Evolutionary conservation across 2,329 filamentous ascomycete genomes (phyloP).

Genomic region (Penicillium freii): DNA sequence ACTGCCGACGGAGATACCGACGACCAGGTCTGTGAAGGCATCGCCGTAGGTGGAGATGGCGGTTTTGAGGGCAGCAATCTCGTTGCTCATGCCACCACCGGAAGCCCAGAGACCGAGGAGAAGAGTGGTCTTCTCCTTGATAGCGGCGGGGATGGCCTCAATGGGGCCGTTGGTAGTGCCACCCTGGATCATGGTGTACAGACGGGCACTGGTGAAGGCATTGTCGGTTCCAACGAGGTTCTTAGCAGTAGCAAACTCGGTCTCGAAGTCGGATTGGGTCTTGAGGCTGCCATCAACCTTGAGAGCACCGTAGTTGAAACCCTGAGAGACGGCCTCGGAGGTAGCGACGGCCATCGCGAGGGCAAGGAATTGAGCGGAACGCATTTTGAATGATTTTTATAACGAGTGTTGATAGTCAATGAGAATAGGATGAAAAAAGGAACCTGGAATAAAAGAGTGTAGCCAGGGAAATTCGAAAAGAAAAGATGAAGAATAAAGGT

Average conservation of each 20-base stretch:
- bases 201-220: slow-evolving; percentile 48
- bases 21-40: slow-evolving; percentile 58
- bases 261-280: slow-evolving; percentile 44
- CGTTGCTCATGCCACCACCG: slow-evolving; percentile 67
- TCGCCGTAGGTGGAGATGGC: slow-evolving; percentile 69
- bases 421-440: slow-evolving; percentile 2
- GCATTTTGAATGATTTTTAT: slow-evolving; percentile 27
- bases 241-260: slow-evolving; percentile 48
- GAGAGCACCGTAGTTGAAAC: slow-evolving; percentile 50
- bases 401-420: slow-evolving; percentile 9
- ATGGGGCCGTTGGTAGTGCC: slow-evolving; percentile 65
- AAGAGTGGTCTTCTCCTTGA: slow-evolving; percentile 72
- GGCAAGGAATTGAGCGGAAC: slow-evolving; percentile 34
- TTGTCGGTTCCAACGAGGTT: slow-evolving; percentile 38
- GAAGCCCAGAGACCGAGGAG: slow-evolving; percentile 84
- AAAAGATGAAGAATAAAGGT: slow-evolving; percentile 6
- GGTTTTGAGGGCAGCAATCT: slow-evolving; percentile 67
- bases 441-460: slow-evolving; percentile 12
- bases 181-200: slow-evolving; percentile 62
- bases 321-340: slow-evolving; percentile 40
- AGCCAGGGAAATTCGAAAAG: slow-evolving; percentile 8
- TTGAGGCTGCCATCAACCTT: slow-evolving; percentile 43
- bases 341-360: slow-evolving; percentile 35
- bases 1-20: slow-evolving; percentile 79
- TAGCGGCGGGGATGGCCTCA: slow-evolving; percentile 76